A percentile compares a stretch with the other conserved stretches of the same genome.
phyloP scores from a whole-genome alignment of 768 basidiomycete genomes.

The Psilocybe azurescens region DNA sequence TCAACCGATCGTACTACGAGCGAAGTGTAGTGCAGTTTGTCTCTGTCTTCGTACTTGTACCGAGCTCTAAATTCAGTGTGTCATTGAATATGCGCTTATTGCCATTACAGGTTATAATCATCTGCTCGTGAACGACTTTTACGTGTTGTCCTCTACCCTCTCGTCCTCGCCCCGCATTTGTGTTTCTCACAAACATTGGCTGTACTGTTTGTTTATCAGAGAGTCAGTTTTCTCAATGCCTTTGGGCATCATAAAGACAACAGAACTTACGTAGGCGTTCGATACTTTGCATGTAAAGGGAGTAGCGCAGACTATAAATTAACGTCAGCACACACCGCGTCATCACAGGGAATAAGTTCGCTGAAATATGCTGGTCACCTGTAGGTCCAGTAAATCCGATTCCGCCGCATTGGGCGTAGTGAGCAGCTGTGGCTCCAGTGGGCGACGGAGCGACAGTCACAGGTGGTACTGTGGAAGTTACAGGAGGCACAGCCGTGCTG shows the following conservation, averaged over 20 bases:
- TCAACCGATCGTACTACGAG: no score
- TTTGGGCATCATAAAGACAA: not conserved
- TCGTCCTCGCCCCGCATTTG: not conserved
- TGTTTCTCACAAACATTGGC: conserved; percentile 17
- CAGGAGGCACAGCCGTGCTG: conserved; percentile 18
- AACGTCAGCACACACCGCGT: not conserved
- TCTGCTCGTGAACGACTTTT: not conserved
- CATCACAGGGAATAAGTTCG: not conserved
- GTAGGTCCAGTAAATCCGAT: conserved; percentile 20
- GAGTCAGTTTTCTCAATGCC: not conserved
- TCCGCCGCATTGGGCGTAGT: conserved; percentile 34
- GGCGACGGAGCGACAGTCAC: conserved; percentile 13
- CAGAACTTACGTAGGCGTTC: conserved; percentile 19
- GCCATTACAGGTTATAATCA: not conserved
- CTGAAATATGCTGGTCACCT: conserved; percentile 11
- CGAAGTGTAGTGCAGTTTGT: no score
- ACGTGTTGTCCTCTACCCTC: not conserved
- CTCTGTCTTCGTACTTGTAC: no score
- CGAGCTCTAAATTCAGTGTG: no score
- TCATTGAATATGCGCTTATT: no score
- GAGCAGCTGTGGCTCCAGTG: conserved; percentile 22
- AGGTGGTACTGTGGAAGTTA: no score
- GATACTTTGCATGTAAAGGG: conserved; percentile 23
- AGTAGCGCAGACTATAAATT: conserved; percentile 16
- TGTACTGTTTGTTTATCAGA: conserved; percentile 10